Percentiles rank a stretch among this genome's conserved stretches.
phyloP scores from a whole-genome alignment of 1,284 basidiomycete species.

The Anthracocystis panici-leucophaei region DNA sequence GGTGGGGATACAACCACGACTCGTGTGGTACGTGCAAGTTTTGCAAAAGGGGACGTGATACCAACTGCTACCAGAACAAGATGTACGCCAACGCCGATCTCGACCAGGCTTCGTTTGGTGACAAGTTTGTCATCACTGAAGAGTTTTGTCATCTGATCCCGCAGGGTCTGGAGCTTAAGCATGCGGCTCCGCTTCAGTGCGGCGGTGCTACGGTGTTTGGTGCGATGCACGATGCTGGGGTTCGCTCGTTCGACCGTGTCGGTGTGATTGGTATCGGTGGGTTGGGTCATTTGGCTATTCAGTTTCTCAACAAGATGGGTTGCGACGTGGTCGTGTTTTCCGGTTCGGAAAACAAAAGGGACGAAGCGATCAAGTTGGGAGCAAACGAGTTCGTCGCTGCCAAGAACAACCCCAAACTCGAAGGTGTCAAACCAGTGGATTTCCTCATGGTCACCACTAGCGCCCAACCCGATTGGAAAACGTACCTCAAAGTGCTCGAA shows the following conservation, averaged over 20 bases:
- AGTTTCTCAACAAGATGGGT: conserved; percentile 57
- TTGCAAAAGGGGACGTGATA: conserved; percentile 61
- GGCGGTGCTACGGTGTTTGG: conserved; percentile 59
- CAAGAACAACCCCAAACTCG: conserved; percentile 59
- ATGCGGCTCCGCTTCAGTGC: conserved; percentile 60
- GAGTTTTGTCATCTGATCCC: conserved; percentile 63
- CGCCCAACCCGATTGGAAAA: conserved; percentile 63
- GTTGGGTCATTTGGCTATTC: conserved; percentile 56
- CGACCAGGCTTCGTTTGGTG: conserved; percentile 64
- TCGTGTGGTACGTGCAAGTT: conserved; percentile 61
- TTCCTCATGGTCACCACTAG: conserved; percentile 60
- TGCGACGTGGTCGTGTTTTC: conserved; percentile 59
- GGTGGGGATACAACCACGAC: conserved; percentile 66
- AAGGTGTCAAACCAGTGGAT: conserved; percentile 61
- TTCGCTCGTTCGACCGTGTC: conserved; percentile 41
- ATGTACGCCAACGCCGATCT: conserved; percentile 59
- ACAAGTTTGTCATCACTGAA: conserved; percentile 61
- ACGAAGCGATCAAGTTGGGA: conserved; percentile 57
- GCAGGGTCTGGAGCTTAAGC: conserved; percentile 54
- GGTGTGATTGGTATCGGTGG: conserved; percentile 58
- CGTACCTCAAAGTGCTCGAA: conserved; percentile 57
- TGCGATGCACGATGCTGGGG: conserved; percentile 45
- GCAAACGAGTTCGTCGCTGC: conserved; percentile 61
- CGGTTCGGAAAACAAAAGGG: conserved; percentile 54
- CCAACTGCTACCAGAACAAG: conserved; percentile 55